Evolutionary conservation across 2,329 filamentous ascomycete genomes (phyloP), one percentile per base, ranked within the genome.

Genomic region (Colletotrichum destructivum): DNA sequence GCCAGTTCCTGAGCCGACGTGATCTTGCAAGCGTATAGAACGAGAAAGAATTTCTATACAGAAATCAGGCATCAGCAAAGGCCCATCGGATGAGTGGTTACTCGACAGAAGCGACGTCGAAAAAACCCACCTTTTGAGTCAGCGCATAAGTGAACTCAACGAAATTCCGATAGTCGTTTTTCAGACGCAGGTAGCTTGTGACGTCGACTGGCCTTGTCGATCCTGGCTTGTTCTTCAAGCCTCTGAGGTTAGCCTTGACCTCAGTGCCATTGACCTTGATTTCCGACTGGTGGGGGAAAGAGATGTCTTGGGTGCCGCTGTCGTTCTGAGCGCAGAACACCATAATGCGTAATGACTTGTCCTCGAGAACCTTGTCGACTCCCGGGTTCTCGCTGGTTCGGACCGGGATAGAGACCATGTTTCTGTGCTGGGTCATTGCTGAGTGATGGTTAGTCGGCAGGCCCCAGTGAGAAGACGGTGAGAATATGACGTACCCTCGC

Each of bases 151-250:
- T 97, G 81, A 99, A 92, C 69, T 93, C 90, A 72, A 99, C 84
- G 61, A 86, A 90, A 79, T 98, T 98, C 65, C 84, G 84, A 54
- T 87, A 87, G 21, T 86, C 78, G 13, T 91, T 89, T 74, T 89
- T 91, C 40, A 94, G 89, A 21, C 92, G 90, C 56, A 98, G 85
- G 71, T 90, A 88, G 74, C 89, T 86, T 9, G 96, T 99, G 73
- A 99, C 93, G 82, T 99, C 96, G 57, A 94, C 95, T 9, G 96
- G 96, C 77, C 94, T 91, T 51, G 96, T 99, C 55, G 96, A 97
- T 26, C 96, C 96, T 8, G 96, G 94, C 81, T 96, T 97, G 81
- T 98, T 98, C 83, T 99, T 99, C 73, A 99, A 83, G 5, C 96
- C 96, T 75, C 96, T 93, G 75, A 97, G 88, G 80, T 98, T 99